Evolutionary conservation across 2,329 filamentous ascomycete genomes (phyloP).

Genomic region (Dryadomyces sulphureus): DNA sequence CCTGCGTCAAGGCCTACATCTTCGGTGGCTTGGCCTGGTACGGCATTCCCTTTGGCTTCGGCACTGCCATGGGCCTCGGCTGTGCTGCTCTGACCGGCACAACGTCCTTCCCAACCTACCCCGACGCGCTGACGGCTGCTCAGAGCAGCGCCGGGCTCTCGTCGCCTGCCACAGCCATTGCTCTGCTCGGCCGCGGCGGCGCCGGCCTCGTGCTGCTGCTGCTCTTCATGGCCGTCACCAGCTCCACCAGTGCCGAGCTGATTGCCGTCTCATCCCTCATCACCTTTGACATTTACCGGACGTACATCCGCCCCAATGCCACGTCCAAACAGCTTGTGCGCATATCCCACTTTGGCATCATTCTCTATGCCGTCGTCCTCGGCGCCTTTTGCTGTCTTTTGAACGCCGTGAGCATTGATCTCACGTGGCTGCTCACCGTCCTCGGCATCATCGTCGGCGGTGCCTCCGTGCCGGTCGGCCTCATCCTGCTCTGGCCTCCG

Average conservation of each 20-base stretch:
- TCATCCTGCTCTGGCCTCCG: slow-evolving; percentile 22
- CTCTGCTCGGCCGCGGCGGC: slow-evolving; percentile 21
- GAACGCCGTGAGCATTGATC: slow-evolving; percentile 20
- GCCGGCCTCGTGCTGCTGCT: slow-evolving; percentile 22
- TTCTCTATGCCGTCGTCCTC: slow-evolving; percentile 18
- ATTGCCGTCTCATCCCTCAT: slow-evolving; percentile 24
- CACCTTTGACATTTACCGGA: slow-evolving; percentile 25
- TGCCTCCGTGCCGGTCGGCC: slow-evolving; percentile 18
- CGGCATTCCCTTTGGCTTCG: slow-evolving; percentile 21
- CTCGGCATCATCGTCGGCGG: slow-evolving; percentile 25
- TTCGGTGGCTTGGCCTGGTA: slow-evolving; percentile 25
- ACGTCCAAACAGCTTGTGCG: slow-evolving; percentile 13
- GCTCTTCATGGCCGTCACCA: slow-evolving; percentile 32
- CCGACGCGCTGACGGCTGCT: slow-evolving; percentile 15
- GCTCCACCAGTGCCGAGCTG: slow-evolving; percentile 25
- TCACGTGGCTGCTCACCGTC: slow-evolving; percentile 24
- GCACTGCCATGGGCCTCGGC: slow-evolving; percentile 20
- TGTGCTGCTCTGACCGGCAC: slow-evolving; percentile 17
- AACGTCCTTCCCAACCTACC: slow-evolving; percentile 17
- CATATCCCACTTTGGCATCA: slow-evolving; percentile 19
- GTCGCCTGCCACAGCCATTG: slow-evolving; percentile 17
- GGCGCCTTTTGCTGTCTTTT: slow-evolving; percentile 21
- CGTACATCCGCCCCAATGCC: slow-evolving; percentile 19
- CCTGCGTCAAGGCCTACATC: slow-evolving; percentile 25
- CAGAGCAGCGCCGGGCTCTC: slow-evolving; percentile 19